Evolutionary conservation across 306 rosid genomes (phyloP).

Genomic region (Spatholobus suberectus): DNA sequence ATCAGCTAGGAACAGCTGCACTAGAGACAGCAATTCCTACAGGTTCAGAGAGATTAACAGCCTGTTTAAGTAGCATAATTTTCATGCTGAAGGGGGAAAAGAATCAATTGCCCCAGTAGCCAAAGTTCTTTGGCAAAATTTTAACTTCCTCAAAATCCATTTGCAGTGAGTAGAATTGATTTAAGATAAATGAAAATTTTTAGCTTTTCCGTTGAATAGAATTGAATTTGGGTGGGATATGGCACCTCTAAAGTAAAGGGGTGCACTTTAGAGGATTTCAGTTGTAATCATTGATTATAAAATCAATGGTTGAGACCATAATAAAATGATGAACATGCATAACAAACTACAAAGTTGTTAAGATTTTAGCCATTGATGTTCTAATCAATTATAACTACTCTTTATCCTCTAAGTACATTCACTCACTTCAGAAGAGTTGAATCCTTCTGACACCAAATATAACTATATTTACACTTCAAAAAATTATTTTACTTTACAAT

Average conservation of each 20-base stretch:
- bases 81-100: neutral
- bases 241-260: neutral
- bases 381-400: neutral
- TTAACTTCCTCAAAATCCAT: neutral
- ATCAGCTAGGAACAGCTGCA: slow-evolving; percentile 15
- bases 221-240: neutral
- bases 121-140: neutral
- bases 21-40: slow-evolving; percentile 15
- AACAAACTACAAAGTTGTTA: neutral
- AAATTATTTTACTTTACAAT: neutral
- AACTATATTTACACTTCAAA: neutral
- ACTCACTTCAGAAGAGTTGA: neutral
- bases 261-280: neutral
- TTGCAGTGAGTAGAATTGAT: neutral
- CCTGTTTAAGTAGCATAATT: neutral
- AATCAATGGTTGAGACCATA: neutral
- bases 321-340: neutral
- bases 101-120: neutral
- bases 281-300: neutral
- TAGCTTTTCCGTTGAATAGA: neutral
- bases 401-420: neutral
- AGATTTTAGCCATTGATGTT: neutral
- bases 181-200: neutral
- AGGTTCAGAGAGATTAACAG: slow-evolving; percentile 1
- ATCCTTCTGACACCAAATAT: neutral